These are phyloP conservation scores for Spergularia azorica DNA, from an alignment of 179 eudicot species.

Conservation along the genomic window DNA sequence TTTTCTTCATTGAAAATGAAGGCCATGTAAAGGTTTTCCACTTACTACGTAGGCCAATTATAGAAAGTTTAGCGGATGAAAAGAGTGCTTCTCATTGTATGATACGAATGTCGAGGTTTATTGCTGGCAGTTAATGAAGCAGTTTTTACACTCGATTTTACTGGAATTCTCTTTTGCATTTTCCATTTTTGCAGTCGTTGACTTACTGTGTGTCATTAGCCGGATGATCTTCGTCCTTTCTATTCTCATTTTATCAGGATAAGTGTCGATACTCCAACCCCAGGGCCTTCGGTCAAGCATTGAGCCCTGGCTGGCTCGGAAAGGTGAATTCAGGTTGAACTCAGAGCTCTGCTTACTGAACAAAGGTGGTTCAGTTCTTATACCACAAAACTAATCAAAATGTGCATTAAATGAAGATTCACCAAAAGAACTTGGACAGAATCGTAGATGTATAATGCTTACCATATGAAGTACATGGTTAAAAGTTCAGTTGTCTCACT, in stretches of 20 bases:
- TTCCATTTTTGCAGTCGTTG: too few relatives aligned
- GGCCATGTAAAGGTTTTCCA: conserved; percentile 35
- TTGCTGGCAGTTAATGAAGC: conserved; percentile 12
- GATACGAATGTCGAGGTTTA: conserved; percentile 21
- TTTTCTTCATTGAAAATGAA: conserved; percentile 1
- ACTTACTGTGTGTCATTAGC: too few relatives aligned
- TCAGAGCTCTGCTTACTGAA: too few relatives aligned
- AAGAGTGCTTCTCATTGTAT: conserved; percentile 30
- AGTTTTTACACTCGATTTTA: neutral
- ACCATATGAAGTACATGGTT: neutral
- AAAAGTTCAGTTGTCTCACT: neutral
- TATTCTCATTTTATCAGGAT: too few relatives aligned
- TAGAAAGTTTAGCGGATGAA: conserved; percentile 20
- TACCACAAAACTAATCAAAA: too few relatives aligned
- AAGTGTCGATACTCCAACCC: too few relatives aligned
- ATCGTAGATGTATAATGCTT: neutral
- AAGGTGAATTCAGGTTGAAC: too few relatives aligned
- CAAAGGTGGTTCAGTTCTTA: too few relatives aligned
- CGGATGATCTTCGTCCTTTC: too few relatives aligned
- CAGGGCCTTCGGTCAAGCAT: too few relatives aligned
- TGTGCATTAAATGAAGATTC: neutral
- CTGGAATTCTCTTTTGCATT: too few relatives aligned
- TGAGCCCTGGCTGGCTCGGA: too few relatives aligned
- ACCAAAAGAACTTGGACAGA: neutral
- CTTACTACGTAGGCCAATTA: conserved; percentile 23